Evolutionary conservation across 495 filamentous ascomycete species (phyloP).

Genomic region (Podospora tetraspora): DNA sequence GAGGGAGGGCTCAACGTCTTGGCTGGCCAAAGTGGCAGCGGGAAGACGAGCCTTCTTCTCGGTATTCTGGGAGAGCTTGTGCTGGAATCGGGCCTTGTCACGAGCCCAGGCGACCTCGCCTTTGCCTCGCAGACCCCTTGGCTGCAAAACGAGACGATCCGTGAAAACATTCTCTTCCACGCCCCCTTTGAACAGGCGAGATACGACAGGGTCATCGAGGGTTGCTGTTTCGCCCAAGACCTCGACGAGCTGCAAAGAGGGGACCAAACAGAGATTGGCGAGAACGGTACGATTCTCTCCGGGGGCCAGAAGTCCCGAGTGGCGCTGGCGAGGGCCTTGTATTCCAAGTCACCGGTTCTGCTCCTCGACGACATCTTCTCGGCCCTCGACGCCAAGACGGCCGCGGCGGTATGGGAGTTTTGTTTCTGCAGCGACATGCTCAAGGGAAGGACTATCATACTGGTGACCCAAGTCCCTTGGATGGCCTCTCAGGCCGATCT

Average conservation of each 20-base stretch:
- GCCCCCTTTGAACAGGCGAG: constrained; percentile 42
- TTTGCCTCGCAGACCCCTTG: constrained; percentile 53
- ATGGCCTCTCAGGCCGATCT: constrained; percentile 43
- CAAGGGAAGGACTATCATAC: constrained; percentile 32
- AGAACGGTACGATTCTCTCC: constrained; percentile 61
- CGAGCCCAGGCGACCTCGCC: constrained; percentile 49
- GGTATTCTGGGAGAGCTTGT: constrained; percentile 58
- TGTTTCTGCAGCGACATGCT: constrained; percentile 50
- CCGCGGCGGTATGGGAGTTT: constrained; percentile 44
- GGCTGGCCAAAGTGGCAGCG: constrained; percentile 52
- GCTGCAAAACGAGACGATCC: constrained; percentile 52
- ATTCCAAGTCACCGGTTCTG: constrained; percentile 57
- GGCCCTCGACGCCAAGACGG: constrained; percentile 51
- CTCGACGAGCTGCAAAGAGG: constrained; percentile 43
- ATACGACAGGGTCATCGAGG: constrained; percentile 56
- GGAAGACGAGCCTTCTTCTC: constrained; percentile 59
- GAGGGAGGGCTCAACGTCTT: constrained; percentile 49
- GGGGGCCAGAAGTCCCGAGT: constrained; percentile 69
- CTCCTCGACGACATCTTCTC: constrained; percentile 68
- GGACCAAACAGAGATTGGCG: constrained; percentile 59
- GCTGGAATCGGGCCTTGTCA: constrained; percentile 34
- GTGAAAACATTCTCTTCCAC: constrained; percentile 55
- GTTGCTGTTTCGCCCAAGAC: constrained; percentile 59
- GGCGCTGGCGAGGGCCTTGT: constrained; percentile 63
- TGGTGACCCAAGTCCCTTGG: constrained; percentile 42